Conservation (phyloP, 2,329 filamentous ascomycete species). For the Aspergillus hortae region DNA sequence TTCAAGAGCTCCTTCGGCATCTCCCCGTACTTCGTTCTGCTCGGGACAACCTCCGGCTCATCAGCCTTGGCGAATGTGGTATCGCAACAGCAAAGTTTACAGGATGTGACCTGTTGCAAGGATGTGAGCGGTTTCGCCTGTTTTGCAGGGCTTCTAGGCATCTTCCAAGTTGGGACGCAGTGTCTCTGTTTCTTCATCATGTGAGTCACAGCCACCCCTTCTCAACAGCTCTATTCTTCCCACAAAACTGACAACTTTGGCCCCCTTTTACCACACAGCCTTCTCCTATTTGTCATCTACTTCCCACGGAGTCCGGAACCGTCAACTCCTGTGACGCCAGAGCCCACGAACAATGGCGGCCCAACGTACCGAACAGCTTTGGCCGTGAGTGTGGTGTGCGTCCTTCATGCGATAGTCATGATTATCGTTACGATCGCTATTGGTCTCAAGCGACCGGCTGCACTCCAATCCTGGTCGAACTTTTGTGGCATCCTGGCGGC, state of each 20-base stretch:
- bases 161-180: slow-evolving; percentile 86
- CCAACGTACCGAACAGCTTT: slow-evolving; percentile 77
- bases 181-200: slow-evolving; percentile 91
- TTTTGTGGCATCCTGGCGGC: slow-evolving; percentile 76
- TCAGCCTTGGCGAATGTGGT: slow-evolving; percentile 91
- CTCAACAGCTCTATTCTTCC: neutral
- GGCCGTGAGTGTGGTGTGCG: slow-evolving; percentile 66
- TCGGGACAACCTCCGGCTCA: slow-evolving; percentile 88
- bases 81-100: slow-evolving; percentile 74
- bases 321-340: slow-evolving; percentile 39
- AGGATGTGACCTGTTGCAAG: slow-evolving; percentile 81
- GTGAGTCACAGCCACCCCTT: slow-evolving; percentile 50
- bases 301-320: slow-evolving; percentile 64
- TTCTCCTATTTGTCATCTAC: slow-evolving; percentile 91
- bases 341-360: slow-evolving; percentile 40
- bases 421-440: slow-evolving; percentile 64
- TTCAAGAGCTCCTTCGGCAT: slow-evolving; percentile 88
- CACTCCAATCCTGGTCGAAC: slow-evolving; percentile 78
- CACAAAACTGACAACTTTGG: slow-evolving; percentile 2
- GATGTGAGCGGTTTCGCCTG: slow-evolving; percentile 79
- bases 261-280: slow-evolving; percentile 49
- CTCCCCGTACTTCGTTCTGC: slow-evolving; percentile 88
- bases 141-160: slow-evolving; percentile 77
- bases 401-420: slow-evolving; percentile 71
- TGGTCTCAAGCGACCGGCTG: slow-evolving; percentile 57